Evolutionary conservation across 768 basidiomycete genomes (phyloP), one percentile per base, ranked within the genome.

Genomic region (Chalciporus piperatus): DNA sequence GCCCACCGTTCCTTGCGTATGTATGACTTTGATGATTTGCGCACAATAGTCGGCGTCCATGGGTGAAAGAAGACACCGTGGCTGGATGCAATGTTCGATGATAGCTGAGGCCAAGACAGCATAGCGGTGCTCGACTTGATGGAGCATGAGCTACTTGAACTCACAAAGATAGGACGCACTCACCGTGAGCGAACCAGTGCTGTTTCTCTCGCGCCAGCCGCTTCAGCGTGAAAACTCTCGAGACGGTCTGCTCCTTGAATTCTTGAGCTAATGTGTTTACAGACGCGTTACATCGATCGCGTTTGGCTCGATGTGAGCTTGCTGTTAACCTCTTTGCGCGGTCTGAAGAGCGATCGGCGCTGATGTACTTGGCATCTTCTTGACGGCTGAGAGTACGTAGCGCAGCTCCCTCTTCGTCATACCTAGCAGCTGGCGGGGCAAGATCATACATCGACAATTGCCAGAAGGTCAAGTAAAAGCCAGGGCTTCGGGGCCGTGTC

Each of bases 391-490:
- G 71, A 4, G 77, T 70, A 33, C 81, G 77, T 27, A 91, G 67
- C 14, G 76, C 73, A 22, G 79, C 75, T 27, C 82, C 80, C 61
- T 93, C 89, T 61, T 89, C 86, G 41, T 90, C 85, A 55, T 98
- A 99, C 52, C 81, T 82, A 6, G 81, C 63, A 16, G 78, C 75
- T 0, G 95, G 93, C 12, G 90, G 87, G 1, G 82, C 72, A 30
- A 98, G 77, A 68, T 99, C 97, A 61, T 93, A 91, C 30, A 89
- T 87, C 1, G 92, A 88, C 46, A 98, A 70, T 67, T 98, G 95
- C 97, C 97, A 99, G 72, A 98, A 99, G 3, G 95, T 93, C 41
- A 91, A 71, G 63, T 94, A 98, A 72, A 99, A 98, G 3, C 85
- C 89, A 25, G 93, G 86, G 3, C 96, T 97, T 32, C 1, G 45